Evolutionary conservation across 2,329 filamentous ascomycete genomes (phyloP), one percentile per base, ranked within the genome.

Genomic region (Pezizomycotina sp.): DNA sequence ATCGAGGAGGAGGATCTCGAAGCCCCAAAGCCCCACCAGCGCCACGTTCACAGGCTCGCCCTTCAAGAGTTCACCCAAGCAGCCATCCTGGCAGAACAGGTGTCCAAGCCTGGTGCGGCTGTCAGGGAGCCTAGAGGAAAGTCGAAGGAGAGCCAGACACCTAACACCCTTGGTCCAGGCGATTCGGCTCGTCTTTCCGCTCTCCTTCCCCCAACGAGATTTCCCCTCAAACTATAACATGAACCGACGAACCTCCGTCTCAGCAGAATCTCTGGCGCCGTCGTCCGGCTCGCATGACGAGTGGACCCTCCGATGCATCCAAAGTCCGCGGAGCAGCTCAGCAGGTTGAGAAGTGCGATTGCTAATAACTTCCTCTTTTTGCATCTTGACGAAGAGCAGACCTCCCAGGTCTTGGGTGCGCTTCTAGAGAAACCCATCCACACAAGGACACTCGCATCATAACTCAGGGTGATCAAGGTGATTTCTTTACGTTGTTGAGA

Each of bases 401-500:
- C 76, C 47, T 62, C 68, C 32, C 82, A 89, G 51, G 83, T 95
- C 27, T 67, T 98, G 8, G 81, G 82, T 31, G 89, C 89, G 3
- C 64, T 98, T 49, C 74, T 91, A 43, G 89, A 98, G 61, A 95
- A 95, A 59, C 78, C 81, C 5, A 91, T 95, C 51, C 89, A 89
- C 81, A 82, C 46, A 91, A 89, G 61, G 86, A 74, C 48, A 75
- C 74, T 55, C 68, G 92, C 68, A 82, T 98, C 40, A 95, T 98
- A 49, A 77, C 75, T 31, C 89, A 98, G 62, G 89, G 89, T 36
- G 89, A 95, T 53, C 77, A 84, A 1, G 89, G 89, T 27, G 89
- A 98, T 59, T 95, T 79, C 63, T 98, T 98, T 98, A 98, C 57
- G 75, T 98, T 16, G 83, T 95, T 12, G 89, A 98, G 57, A 78